phyloP scores from a whole-genome alignment of 192 early-diverging fungal genomes.

The Umbelopsis ramanniana region DNA sequence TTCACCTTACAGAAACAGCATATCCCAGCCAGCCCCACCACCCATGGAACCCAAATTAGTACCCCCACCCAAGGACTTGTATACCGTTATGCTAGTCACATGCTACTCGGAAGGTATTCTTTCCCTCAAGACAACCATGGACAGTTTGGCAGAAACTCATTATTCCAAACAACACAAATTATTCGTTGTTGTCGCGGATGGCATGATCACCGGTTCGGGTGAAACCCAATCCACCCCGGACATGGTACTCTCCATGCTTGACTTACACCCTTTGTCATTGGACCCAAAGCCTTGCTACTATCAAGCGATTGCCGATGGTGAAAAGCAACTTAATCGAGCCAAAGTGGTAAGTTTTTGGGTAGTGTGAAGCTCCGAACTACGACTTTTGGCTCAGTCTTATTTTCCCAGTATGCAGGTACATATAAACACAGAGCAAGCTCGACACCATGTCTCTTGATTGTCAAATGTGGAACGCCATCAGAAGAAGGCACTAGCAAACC shows the following conservation, averaged over 20 bases:
- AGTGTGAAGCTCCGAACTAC: slow-evolving; percentile 24
- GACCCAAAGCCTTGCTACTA: slow-evolving; percentile 79
- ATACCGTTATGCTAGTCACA: slow-evolving; percentile 82
- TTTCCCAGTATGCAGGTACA: slow-evolving; percentile 66
- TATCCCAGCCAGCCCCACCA: background rate
- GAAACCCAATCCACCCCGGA: slow-evolving; percentile 78
- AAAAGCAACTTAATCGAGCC: slow-evolving; percentile 83
- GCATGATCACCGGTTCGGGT: slow-evolving; percentile 84
- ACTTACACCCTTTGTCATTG: slow-evolving; percentile 58
- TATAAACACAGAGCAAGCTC: slow-evolving; percentile 60
- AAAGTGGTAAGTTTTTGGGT: slow-evolving; percentile 57
- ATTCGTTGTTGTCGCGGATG: slow-evolving; percentile 89
- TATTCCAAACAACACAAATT: slow-evolving; percentile 89
- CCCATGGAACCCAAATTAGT: background rate
- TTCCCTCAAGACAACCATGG: slow-evolving; percentile 79
- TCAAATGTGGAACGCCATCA: slow-evolving; percentile 76
- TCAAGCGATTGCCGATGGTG: slow-evolving; percentile 77
- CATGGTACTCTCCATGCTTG: slow-evolving; percentile 79
- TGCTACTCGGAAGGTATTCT: slow-evolving; percentile 91
- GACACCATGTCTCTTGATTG: slow-evolving; percentile 66
- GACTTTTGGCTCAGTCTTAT: background rate
- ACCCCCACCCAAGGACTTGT: slow-evolving; percentile 50
- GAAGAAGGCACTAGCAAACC: slow-evolving; percentile 71
- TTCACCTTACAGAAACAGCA: background rate
- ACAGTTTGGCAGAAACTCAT: slow-evolving; percentile 78